Evolutionary conservation across 371 early-diverging fungal genomes (phyloP).

Genomic region (Mucor lusitanicus): DNA sequence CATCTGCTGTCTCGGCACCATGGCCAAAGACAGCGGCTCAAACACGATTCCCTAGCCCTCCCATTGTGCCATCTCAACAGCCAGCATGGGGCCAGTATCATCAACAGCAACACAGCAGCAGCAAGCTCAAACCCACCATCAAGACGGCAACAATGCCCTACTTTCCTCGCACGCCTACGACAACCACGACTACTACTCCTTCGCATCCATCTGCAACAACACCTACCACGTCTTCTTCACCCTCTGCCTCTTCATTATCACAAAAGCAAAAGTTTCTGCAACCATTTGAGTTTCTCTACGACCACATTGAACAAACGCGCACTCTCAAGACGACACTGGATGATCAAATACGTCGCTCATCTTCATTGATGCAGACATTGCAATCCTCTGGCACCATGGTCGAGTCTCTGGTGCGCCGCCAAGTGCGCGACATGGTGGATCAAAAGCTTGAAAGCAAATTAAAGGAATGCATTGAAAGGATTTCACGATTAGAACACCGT

Average conservation of each 20-base stretch:
- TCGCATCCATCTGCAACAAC: neutral
- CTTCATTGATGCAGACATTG: conserved; percentile 73
- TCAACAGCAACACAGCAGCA: conserved; percentile 5
- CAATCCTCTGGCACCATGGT: conserved; percentile 73
- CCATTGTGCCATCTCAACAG: conserved; percentile 54
- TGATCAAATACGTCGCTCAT: conserved; percentile 75
- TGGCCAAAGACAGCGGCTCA: conserved; percentile 23
- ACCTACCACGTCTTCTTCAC: neutral
- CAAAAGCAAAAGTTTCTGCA: conserved; percentile 55
- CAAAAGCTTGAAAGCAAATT: conserved; percentile 21
- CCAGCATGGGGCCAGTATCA: conserved; percentile 23
- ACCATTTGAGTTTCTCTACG: conserved; percentile 59
- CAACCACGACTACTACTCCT: too few species aligned
- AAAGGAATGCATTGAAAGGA: conserved; percentile 27
- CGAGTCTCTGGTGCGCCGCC: conserved; percentile 70
- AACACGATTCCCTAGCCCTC: conserved; percentile 41
- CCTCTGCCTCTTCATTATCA: conserved; percentile 4
- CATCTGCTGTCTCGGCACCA: conserved; percentile 14
- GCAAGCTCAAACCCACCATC: neutral
- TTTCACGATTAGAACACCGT: conserved; percentile 26
- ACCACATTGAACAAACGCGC: conserved; percentile 57
- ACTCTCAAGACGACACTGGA: conserved; percentile 63
- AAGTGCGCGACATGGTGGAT: conserved; percentile 44
- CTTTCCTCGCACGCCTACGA: neutral
- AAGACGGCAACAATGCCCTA: neutral